phyloP scores from a whole-genome alignment of 169 alveolate species.

The Plasmodium sp. region DNA sequence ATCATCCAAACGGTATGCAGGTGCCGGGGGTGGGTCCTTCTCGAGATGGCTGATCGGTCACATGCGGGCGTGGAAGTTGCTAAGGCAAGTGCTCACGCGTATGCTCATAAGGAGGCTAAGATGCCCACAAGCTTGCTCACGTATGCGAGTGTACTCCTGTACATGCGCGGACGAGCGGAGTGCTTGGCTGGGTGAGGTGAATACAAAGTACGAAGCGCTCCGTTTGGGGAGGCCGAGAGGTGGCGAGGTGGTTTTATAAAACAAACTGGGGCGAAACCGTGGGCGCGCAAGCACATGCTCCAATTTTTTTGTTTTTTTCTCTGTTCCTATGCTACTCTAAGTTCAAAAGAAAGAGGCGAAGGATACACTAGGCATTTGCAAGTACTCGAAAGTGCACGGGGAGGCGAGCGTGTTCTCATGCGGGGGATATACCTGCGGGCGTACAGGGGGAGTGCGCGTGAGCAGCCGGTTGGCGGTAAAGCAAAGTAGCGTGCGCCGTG shows the following conservation, averaged over 20 bases:
- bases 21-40: background rate
- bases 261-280: background rate
- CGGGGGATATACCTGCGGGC: background rate
- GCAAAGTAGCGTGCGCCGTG: background rate
- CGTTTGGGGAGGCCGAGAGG: background rate
- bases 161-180: background rate
- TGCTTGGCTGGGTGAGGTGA: background rate
- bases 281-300: background rate
- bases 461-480: background rate
- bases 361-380: background rate
- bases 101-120: background rate
- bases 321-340: background rate
- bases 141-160: background rate
- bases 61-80: background rate
- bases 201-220: background rate
- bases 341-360: background rate
- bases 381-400: background rate
- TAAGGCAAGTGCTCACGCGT: background rate
- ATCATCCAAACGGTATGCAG: background rate
- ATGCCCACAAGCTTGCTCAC: background rate
- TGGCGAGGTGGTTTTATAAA: background rate
- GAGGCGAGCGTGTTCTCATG: background rate
- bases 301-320: background rate
- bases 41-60: background rate
- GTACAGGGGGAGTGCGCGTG: background rate